Conservation (phyloP, 176 grass and related monocot genomes). For the Carex kokanica region DNA sequence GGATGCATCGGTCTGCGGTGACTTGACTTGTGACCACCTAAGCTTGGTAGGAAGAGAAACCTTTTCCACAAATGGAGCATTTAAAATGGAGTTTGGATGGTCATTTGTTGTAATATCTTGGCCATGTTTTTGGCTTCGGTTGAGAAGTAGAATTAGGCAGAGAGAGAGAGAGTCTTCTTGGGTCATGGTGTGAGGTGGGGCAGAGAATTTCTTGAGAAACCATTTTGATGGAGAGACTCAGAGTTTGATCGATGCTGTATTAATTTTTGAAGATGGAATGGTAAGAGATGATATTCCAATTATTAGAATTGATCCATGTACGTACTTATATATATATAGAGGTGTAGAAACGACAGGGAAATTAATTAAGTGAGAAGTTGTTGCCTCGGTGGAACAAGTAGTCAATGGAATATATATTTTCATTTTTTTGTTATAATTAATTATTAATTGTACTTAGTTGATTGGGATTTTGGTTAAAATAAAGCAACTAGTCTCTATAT, state of each 20-base stretch:
- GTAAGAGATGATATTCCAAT: slow-evolving; percentile 29
- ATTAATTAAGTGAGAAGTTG: neutral
- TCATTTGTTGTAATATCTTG: neutral
- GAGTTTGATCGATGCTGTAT: slow-evolving; percentile 3
- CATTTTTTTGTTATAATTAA: neutral
- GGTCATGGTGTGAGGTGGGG: slow-evolving; percentile 20
- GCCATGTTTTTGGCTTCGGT: neutral
- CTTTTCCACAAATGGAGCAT: slow-evolving; percentile 68
- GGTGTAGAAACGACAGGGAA: neutral
- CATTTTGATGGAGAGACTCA: slow-evolving; percentile 15
- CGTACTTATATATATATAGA: neutral
- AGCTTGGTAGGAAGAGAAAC: slow-evolving; percentile 74
- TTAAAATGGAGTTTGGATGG: slow-evolving; percentile 36
- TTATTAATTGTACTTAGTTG: neutral
- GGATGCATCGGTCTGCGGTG: slow-evolving; percentile 46
- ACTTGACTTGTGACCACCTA: slow-evolving; percentile 91
- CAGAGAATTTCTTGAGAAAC: slow-evolving; percentile 19
- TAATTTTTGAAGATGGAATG: slow-evolving; percentile 11
- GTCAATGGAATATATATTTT: neutral
- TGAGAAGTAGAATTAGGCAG: slow-evolving; percentile 49
- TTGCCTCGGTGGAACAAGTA: neutral
- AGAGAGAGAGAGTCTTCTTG: slow-evolving; percentile 65
- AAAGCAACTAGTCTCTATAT: too few relatives aligned
- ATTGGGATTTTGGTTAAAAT: neutral
- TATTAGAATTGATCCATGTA: too few relatives aligned